phyloP scores from a whole-genome alignment of 1,139 yeast species.

The Yamadazyma spencermartinsiae region DNA sequence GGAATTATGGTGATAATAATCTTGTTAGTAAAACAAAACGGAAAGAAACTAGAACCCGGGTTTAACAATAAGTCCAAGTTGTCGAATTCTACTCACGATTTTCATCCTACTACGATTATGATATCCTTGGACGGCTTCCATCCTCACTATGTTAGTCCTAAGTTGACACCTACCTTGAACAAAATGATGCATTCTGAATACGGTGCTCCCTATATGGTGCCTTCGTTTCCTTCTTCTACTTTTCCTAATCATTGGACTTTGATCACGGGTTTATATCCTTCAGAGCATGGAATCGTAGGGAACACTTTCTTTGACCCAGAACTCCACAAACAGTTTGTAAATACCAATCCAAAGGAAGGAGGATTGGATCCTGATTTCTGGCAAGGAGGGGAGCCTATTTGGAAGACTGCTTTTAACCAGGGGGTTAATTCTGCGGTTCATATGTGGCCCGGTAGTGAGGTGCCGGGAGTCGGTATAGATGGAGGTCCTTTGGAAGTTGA shows the following conservation, averaged over 20 bases:
- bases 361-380: constrained; percentile 66
- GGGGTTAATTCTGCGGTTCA: constrained; percentile 76
- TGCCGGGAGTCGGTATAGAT: constrained; percentile 44
- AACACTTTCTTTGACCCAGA: constrained; percentile 74
- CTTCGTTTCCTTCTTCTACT: constrained; percentile 86
- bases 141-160: constrained; percentile 77
- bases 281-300: constrained; percentile 85
- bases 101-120: constrained; percentile 74
- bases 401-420: constrained; percentile 74
- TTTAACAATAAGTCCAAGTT: constrained; percentile 14
- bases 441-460: constrained; percentile 97
- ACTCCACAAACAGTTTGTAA: constrained; percentile 56
- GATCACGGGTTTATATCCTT: constrained; percentile 82
- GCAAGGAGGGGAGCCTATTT: constrained; percentile 85
- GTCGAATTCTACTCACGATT: constrained; percentile 70
- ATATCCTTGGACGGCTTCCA: constrained; percentile 87
- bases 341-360: constrained; percentile 59
- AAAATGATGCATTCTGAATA: constrained; percentile 52
- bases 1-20: constrained; percentile 8
- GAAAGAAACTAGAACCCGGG: neutral
- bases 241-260: constrained; percentile 93
- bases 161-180: constrained; percentile 71
- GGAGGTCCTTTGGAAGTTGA: constrained; percentile 58
- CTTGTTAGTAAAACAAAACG: neutral
- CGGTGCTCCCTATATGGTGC: constrained; percentile 82